These are phyloP conservation scores for Martiniozyma asiatica DNA, from an alignment of 1,139 yeast species.

Conservation along the genomic window DNA sequence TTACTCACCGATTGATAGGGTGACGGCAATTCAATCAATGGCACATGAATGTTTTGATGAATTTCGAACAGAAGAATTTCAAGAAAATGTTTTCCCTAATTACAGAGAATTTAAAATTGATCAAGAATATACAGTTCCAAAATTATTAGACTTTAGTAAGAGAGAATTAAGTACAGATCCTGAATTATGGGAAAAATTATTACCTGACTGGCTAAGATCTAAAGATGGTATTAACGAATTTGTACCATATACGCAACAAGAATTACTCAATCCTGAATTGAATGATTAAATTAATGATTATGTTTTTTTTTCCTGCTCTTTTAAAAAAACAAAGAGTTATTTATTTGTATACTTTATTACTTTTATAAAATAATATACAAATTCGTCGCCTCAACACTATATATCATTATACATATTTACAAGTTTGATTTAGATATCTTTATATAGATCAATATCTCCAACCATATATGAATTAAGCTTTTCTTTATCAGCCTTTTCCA, in stretches of 20 bases:
- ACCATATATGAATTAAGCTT: too few species aligned
- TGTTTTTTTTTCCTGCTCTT: too few species aligned
- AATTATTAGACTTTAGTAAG: conserved; percentile 18
- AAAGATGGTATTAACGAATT: conserved; percentile 14
- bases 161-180: conserved; percentile 21
- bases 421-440: too few species aligned
- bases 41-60: conserved; percentile 69
- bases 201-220: conserved; percentile 22
- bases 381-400: too few species aligned
- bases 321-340: too few species aligned
- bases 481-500: too few species aligned
- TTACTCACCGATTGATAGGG: conserved; percentile 65
- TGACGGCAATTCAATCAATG: conserved; percentile 59
- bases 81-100: conserved; percentile 16
- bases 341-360: too few species aligned
- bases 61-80: conserved; percentile 40
- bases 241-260: conserved; percentile 17
- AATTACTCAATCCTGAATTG: conserved; percentile 17
- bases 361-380: too few species aligned
- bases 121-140: conserved; percentile 14
- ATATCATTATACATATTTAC: too few species aligned
- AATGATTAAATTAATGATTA: too few species aligned
- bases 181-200: conserved; percentile 11
- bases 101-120: conserved; percentile 17
- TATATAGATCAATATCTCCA: too few species aligned